Base-by-base conservation (phyloP, 805 yeast species). In the Candida wancherniae region DNA sequence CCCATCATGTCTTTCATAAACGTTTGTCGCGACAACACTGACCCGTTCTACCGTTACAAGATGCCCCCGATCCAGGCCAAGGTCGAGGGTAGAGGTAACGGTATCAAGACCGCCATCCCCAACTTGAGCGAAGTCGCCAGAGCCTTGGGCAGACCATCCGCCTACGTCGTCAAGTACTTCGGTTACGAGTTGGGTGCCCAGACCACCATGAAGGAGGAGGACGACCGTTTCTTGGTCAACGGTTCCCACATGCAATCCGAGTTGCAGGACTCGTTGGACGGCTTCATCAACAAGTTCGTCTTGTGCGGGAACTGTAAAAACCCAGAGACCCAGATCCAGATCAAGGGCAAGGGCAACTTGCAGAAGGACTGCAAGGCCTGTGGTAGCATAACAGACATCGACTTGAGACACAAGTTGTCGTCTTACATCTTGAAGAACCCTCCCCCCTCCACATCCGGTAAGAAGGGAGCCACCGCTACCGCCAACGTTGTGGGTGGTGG, bases 71-170 rank as follows among this genome's bases (percentile, higher is more conserved):
- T 92, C 63, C 94, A 84, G 67, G 84, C 96, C 48, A 92, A 92
- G 73, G 85, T 85, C 45, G 97, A 92, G 69, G 98, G 98, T 62
- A 77, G 95, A 59, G 98, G 98, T 69, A 92, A 92, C 68, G 98
- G 98, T 79, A 92, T 92, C 66, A 88, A 87, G 61, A 92, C 98
- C 15, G 94, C 90, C 33, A 80, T 92, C 35, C 76, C 86, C 46
- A 92, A 92, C 63, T 77, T 86, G 33, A 67, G 83, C 22, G 97
- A 92, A 54, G 96, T 92, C 40, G 94, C 97, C 23, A 77, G 95
- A 52, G 94, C 97, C 14, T 72, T 92, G 44, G 84, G 84, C 47
- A 80, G 98, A 64, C 97, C 98, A 19, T 78, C 96, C 21, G 67
- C 90, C 19, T 92, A 92, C 56, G 77, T 92, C 41, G 79, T 92